Base-by-base conservation (phyloP, 2,329 filamentous ascomycete species). In the Trichophaea hybrida region DNA sequence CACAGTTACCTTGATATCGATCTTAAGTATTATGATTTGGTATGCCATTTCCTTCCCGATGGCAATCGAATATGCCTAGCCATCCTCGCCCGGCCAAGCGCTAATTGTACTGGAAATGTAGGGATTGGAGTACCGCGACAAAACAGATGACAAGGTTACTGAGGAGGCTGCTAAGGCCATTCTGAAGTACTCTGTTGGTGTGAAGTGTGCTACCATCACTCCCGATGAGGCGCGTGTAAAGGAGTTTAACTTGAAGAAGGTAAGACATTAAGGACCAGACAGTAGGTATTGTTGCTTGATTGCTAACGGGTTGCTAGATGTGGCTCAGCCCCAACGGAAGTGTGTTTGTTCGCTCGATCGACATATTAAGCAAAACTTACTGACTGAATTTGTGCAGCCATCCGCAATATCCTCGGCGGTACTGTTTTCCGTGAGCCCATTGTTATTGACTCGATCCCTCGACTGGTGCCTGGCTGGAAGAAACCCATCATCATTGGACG, bases 401-500 rank as follows among this genome's bases (percentile, higher is more conserved):
- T 85, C 75, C 79, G 82, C 68, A 85, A 85, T 70, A 77, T 77
- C 62, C 79, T 85, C 55, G 91, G 91, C 70, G 93, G 93, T 71
- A 98, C 93, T 70, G 91, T 98, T 70, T 98, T 98, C 85, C 87
- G 93, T 74, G 93, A 96, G 76, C 93, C 93, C 69, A 98, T 98
- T 69, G 88, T 98, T 71, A 97, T 98, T 70, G 86, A 86, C 68
- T 82, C 84, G 70, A 88, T 98, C 66, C 93, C 93, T 61, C 86
- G 91, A 70, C 83, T 98, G 60, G 88, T 98, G 56, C 89, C 88
- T 52, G 89, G 91, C 74, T 98, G 93, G 93, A 90, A 94, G 80
- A 90, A 96, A 78, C 89, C 93, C 73, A 98, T 98, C 75, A 93
- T 97, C 73, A 97, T 98, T 73, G 93, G 93, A 69, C 89, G 93